phyloP scores from a whole-genome alignment of 208 protist species.

The Paratrypanosoma confusum region DNA sequence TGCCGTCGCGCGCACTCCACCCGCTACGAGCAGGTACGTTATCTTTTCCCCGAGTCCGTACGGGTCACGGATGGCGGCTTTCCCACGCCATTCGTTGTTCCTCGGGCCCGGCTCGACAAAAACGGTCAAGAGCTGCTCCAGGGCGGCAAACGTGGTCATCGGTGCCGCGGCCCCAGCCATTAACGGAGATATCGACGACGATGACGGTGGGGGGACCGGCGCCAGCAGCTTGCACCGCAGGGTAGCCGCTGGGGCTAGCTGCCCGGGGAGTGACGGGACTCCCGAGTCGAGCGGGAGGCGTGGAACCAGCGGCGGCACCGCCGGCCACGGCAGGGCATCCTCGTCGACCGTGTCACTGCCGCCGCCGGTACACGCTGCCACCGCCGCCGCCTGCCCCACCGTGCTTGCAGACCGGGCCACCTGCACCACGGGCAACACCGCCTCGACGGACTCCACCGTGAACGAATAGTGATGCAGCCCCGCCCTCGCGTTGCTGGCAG shows the following conservation, averaged over 20 bases:
- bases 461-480: constrained; percentile 9
- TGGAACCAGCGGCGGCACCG: neutral
- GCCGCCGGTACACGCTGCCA: neutral
- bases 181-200: neutral
- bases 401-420: constrained; percentile 6
- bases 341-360: neutral
- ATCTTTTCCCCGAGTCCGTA: constrained; percentile 46
- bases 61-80: too few relatives aligned
- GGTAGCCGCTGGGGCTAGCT: too few relatives aligned
- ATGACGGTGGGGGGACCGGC: neutral
- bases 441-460: constrained; percentile 13
- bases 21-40: constrained; percentile 25
- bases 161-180: constrained; percentile 3
- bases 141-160: constrained; percentile 10
- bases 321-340: neutral
- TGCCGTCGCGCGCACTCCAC: constrained; percentile 18
- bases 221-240: too few relatives aligned
- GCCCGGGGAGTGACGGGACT: too few relatives aligned
- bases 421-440: constrained; percentile 24
- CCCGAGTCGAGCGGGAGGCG: neutral
- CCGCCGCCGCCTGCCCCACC: neutral
- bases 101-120: constrained; percentile 13
- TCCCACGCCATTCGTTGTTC: too few relatives aligned
- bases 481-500: constrained; percentile 3
- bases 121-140: constrained; percentile 30